Percentiles rank a stretch among this genome's conserved stretches.
Conservation (phyloP, 345 rosid genomes). For the Citrus sp. region DNA sequence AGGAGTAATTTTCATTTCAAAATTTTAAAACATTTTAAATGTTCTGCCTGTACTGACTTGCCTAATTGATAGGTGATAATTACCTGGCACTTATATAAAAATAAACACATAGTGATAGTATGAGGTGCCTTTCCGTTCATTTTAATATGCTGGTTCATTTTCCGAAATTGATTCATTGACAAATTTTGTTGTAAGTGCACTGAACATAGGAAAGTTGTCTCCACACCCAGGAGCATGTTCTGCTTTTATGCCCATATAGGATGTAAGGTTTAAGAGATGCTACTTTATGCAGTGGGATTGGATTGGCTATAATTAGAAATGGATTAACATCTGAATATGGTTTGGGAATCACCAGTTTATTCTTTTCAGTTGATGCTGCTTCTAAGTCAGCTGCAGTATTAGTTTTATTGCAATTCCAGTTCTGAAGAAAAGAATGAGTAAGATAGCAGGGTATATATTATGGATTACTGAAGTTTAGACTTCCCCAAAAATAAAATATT, state of each 20-base stretch:
- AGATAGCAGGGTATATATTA: neutral
- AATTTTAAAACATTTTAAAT: neutral
- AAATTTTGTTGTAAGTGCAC: neutral
- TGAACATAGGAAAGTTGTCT: neutral
- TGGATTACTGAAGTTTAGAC: neutral
- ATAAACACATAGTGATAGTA: neutral
- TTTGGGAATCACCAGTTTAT: neutral
- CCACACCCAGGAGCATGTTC: neutral
- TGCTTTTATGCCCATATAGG: neutral
- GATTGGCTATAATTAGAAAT: neutral
- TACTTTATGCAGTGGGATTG: neutral
- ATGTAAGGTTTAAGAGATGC: neutral
- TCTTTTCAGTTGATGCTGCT: neutral
- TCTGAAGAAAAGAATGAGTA: neutral
- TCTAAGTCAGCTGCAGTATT: neutral
- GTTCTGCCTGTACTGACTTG: neutral
- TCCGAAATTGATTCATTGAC: neutral
- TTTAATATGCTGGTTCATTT: neutral
- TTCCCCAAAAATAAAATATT: neutral
- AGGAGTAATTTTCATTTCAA: neutral
- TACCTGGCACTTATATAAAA: neutral
- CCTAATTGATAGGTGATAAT: neutral
- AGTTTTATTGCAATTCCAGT: neutral
- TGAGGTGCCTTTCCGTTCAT: neutral
- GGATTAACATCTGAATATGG: neutral